phyloP scores from a whole-genome alignment of 257 asterid genomes.

The Gentiana macrophylla region DNA sequence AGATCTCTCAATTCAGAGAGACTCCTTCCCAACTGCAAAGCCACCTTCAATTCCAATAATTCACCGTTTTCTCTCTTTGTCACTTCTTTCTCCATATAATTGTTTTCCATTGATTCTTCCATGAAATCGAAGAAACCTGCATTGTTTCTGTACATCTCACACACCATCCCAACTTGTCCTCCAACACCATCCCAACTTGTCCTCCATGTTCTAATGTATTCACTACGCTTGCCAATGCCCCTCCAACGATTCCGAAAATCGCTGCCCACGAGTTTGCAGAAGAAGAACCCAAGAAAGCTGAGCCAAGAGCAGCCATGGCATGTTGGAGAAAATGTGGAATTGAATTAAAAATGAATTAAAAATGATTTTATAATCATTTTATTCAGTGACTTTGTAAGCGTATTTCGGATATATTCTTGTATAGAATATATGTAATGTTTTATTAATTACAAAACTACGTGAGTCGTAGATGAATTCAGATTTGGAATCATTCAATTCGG shows the following conservation, averaged over 20 bases:
- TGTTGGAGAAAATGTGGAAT: too few relatives aligned
- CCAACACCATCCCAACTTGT: constrained; percentile 46
- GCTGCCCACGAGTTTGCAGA: constrained; percentile 24
- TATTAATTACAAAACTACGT: too few relatives aligned
- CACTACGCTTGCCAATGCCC: constrained; percentile 59
- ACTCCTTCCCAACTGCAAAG: constrained; percentile 62
- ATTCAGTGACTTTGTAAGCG: too few relatives aligned
- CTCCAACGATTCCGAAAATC: constrained; percentile 35
- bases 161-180: constrained; percentile 45
- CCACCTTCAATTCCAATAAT: constrained; percentile 53
- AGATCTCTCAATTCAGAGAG: constrained; percentile 51
- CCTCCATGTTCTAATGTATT: constrained; percentile 42
- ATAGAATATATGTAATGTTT: too few relatives aligned
- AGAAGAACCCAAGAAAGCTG: constrained; percentile 15
- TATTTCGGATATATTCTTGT: too few relatives aligned
- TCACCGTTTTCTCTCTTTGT: constrained; percentile 60
- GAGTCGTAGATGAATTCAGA: too few relatives aligned
- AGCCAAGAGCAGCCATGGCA: constrained; percentile 47
- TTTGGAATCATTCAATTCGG: too few relatives aligned
- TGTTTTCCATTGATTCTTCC: constrained; percentile 51
- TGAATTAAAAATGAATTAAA: too few relatives aligned
- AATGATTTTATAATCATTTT: too few relatives aligned
- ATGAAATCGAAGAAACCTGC: constrained; percentile 62
- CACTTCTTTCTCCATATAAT: constrained; percentile 31
- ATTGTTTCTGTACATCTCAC: constrained; percentile 68